These are phyloP conservation scores for Ustilago trichophora DNA, from an alignment of 1,284 basidiomycete genomes.

Conservation along the genomic window DNA sequence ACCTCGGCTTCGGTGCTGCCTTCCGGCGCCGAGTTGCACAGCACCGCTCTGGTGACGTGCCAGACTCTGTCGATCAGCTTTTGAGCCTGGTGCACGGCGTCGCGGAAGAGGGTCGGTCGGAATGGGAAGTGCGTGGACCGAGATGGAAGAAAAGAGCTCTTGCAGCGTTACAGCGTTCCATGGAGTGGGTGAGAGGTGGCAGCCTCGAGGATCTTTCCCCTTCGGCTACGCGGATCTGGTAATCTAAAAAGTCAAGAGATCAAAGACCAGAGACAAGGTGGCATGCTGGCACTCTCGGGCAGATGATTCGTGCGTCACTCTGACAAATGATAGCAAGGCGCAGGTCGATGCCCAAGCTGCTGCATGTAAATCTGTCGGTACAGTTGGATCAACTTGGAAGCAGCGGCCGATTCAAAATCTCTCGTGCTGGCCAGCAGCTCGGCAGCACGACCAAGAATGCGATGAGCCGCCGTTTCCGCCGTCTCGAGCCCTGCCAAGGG, in stretches of 20 bases:
- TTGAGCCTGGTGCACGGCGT: conserved; percentile 50
- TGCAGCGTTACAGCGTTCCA: conserved; percentile 65
- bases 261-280: conserved; percentile 51
- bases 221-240: conserved; percentile 46
- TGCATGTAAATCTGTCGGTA: conserved; percentile 53
- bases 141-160: conserved; percentile 53
- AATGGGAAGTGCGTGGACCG: conserved; percentile 9
- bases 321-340: conserved; percentile 24
- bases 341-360: conserved; percentile 31
- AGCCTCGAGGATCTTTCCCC: conserved; percentile 52
- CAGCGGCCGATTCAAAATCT: conserved; percentile 55
- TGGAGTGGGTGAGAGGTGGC: conserved; percentile 62
- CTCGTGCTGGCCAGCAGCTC: conserved; percentile 48
- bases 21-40: conserved; percentile 65
- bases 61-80: conserved; percentile 59
- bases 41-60: conserved; percentile 60
- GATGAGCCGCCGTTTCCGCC: conserved; percentile 15
- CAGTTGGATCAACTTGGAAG: conserved; percentile 48
- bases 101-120: conserved; percentile 22
- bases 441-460: conserved; percentile 39
- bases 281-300: conserved; percentile 2
- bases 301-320: neutral
- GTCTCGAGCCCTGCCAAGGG: conserved; percentile 42
- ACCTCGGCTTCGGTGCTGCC: conserved; percentile 23
- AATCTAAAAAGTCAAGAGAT: conserved; percentile 57